phyloP scores from a whole-genome alignment of 1,284 basidiomycete species.

The Ganoderma multipileum region DNA sequence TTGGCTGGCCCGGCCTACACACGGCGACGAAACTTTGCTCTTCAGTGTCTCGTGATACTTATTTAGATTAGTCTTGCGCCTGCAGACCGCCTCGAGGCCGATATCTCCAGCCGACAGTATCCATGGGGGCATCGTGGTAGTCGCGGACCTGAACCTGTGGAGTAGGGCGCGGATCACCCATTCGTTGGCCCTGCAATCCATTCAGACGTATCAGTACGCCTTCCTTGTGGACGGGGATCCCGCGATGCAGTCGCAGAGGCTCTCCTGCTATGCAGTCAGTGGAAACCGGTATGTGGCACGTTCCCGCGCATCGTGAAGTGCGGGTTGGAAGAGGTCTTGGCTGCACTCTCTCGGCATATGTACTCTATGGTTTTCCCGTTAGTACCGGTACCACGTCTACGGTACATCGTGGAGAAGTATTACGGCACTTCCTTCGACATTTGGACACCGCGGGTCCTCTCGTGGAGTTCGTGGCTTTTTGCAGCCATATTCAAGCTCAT shows the following conservation, averaged over 20 bases:
- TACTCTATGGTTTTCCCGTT: not conserved
- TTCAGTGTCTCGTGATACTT: not conserved
- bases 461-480: not conserved
- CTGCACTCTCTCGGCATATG: not conserved
- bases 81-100: slow-evolving; percentile 30
- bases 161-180: slow-evolving; percentile 8
- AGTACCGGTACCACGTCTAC: not conserved
- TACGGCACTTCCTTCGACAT: slow-evolving; percentile 8
- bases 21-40: not conserved
- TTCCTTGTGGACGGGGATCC: not conserved
- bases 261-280: not conserved
- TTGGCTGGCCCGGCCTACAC: not conserved
- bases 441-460: not conserved
- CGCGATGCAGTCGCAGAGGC: not conserved
- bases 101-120: slow-evolving; percentile 24
- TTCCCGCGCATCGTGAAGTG: not conserved
- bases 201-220: not conserved
- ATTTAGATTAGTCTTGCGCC: slow-evolving; percentile 12
- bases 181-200: not conserved
- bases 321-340: not conserved
- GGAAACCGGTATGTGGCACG: not conserved
- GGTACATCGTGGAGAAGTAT: slow-evolving; percentile 1
- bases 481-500: slow-evolving; percentile 1
- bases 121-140: slow-evolving; percentile 21
- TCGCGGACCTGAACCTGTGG: slow-evolving; percentile 18